Conservation (phyloP, 2,329 filamentous ascomycete species). For the Fusarium piperis region DNA sequence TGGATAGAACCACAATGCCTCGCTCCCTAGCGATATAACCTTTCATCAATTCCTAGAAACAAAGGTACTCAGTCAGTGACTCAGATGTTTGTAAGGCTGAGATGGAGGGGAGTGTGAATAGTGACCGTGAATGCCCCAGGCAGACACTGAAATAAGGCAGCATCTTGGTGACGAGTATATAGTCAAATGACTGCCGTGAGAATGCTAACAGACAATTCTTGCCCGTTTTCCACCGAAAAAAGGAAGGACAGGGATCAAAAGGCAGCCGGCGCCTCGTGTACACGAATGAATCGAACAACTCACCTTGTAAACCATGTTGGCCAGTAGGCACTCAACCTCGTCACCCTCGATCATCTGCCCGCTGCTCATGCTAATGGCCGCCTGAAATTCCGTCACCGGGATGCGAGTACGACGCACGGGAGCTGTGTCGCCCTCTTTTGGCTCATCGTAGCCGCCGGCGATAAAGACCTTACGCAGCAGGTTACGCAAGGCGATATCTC, state of each 20-base stretch:
- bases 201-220: constrained; percentile 10
- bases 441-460: constrained; percentile 81
- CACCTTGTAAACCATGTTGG: constrained; percentile 99
- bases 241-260: neutral
- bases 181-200: constrained; percentile 36
- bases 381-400: constrained; percentile 83
- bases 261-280: constrained; percentile 14
- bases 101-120: constrained; percentile 31
- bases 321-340: constrained; percentile 93
- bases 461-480: constrained; percentile 92
- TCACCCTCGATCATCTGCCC: constrained; percentile 79
- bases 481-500: constrained; percentile 92
- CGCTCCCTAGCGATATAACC: constrained; percentile 95
- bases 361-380: constrained; percentile 80
- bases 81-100: constrained; percentile 43
- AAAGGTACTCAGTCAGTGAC: constrained; percentile 44
- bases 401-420: constrained; percentile 79
- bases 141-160: constrained; percentile 35
- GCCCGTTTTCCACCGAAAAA: neutral
- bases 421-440: constrained; percentile 72
- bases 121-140: constrained; percentile 33
- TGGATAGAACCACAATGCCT: constrained; percentile 91
- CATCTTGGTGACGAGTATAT: constrained; percentile 39
- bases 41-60: constrained; percentile 85
- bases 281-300: constrained; percentile 30